These are phyloP conservation scores for Boletus reticulatus DNA, from an alignment of 768 basidiomycete species.

Conservation along the genomic window DNA sequence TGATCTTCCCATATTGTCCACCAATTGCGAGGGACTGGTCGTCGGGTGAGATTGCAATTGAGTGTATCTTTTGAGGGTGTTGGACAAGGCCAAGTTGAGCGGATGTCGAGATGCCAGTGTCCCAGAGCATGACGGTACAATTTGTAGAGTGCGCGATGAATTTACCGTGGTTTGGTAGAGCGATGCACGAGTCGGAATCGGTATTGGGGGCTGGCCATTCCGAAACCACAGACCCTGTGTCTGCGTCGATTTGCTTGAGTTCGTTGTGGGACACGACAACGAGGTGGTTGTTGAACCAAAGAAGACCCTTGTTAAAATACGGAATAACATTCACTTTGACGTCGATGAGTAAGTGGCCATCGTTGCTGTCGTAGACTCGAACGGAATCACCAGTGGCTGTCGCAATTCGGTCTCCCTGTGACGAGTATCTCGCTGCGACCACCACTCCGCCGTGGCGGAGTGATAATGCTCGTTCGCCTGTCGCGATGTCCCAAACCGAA, in stretches of 20 bases:
- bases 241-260: neutral
- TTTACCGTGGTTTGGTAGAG: neutral
- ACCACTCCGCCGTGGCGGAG: neutral
- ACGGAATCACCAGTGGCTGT: neutral
- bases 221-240: neutral
- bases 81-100: neutral
- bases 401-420: neutral
- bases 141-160: neutral
- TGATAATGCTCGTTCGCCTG: too few species aligned
- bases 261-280: neutral
- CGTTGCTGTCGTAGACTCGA: neutral
- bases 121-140: neutral
- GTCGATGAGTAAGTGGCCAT: neutral
- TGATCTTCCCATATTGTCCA: neutral
- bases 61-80: neutral
- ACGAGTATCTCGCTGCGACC: neutral
- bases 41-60: neutral
- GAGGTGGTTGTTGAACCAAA: neutral
- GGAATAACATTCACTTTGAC: neutral
- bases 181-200: neutral
- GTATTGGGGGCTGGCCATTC: neutral
- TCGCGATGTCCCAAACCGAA: neutral
- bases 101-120: neutral
- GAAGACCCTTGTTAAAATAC: neutral
- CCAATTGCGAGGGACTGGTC: neutral